These are phyloP conservation scores for Pyrenochaeta sp. DNA, from an alignment of 2,329 filamentous ascomycete genomes.

Conservation along the genomic window DNA sequence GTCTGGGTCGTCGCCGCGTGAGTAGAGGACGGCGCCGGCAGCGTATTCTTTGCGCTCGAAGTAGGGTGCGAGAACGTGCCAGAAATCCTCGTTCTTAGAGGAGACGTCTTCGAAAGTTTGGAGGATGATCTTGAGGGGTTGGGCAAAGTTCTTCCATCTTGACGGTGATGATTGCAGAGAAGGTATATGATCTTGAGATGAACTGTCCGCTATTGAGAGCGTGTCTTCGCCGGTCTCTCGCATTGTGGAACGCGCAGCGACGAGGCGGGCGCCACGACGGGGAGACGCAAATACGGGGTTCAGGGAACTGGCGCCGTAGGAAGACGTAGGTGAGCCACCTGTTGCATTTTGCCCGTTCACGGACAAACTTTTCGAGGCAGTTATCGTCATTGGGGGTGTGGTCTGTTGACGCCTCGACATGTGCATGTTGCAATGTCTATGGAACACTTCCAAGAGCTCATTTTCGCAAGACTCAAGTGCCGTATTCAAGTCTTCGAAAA, in stretches of 20 bases:
- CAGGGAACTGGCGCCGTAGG: conserved; percentile 42
- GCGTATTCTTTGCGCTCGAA: conserved; percentile 75
- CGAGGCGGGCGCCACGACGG: conserved; percentile 76
- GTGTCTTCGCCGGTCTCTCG: conserved; percentile 57
- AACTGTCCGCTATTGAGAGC: conserved; percentile 22
- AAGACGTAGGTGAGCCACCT: conserved; percentile 35
- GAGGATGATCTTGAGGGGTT: conserved; percentile 88
- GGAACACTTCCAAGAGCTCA: conserved; percentile 76
- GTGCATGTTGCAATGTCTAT: conserved; percentile 50
- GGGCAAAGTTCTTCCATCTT: conserved; percentile 86
- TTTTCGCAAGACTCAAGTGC: conserved; percentile 96
- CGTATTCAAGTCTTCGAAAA: conserved; percentile 90
- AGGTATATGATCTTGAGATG: conserved; percentile 15
- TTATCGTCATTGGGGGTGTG: conserved; percentile 48
- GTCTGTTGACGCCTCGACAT: conserved; percentile 54
- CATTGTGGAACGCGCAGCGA: conserved; percentile 79
- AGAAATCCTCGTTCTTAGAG: conserved; percentile 90
- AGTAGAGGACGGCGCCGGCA: conserved; percentile 78
- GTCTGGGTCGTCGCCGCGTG: conserved; percentile 74
- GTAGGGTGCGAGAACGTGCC: conserved; percentile 81
- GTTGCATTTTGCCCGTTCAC: conserved; percentile 22
- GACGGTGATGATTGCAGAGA: conserved; percentile 42
- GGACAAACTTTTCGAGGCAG: conserved; percentile 19
- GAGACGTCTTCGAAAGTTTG: conserved; percentile 95
- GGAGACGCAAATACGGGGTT: conserved; percentile 77